Evolutionary conservation across 2,329 filamentous ascomycete genomes (phyloP).

Genomic region (Penicillium sclerotigenum): DNA sequence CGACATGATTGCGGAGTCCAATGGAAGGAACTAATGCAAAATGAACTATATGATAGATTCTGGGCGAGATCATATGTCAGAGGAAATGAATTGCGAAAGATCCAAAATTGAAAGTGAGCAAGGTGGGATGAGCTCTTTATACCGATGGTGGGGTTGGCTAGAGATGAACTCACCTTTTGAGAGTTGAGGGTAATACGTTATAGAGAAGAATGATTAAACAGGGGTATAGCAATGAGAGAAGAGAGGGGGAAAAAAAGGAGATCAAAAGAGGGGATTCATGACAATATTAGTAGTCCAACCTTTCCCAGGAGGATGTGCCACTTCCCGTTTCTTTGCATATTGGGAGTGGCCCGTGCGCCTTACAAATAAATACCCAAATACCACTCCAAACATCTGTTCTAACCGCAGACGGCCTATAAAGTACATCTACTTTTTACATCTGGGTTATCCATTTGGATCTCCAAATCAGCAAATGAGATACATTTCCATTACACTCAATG

Average conservation of each 20-base stretch:
- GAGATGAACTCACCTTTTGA: neutral
- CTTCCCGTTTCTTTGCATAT: neutral
- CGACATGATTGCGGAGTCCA: constrained; percentile 34
- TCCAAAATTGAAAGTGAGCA: neutral
- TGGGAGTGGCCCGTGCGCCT: neutral
- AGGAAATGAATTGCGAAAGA: neutral
- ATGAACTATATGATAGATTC: neutral
- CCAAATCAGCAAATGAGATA: neutral
- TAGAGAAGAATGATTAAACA: neutral
- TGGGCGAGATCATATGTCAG: neutral
- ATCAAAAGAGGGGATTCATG: constrained; percentile 9
- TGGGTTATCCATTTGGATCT: neutral
- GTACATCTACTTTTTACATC: neutral
- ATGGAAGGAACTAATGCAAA: neutral
- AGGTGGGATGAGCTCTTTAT: neutral
- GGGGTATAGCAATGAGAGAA: neutral
- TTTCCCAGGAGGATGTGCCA: constrained; percentile 4
- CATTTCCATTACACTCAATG: neutral
- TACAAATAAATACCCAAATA: constrained; percentile 1
- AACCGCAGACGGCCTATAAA: neutral
- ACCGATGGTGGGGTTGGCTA: neutral
- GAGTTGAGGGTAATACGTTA: neutral
- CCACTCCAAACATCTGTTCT: neutral
- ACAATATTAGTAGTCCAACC: constrained; percentile 11
- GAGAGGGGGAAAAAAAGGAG: constrained; percentile 2